These are phyloP conservation scores for Phlebopus sp. DNA, from an alignment of 1,284 basidiomycete genomes.

Conservation along the genomic window DNA sequence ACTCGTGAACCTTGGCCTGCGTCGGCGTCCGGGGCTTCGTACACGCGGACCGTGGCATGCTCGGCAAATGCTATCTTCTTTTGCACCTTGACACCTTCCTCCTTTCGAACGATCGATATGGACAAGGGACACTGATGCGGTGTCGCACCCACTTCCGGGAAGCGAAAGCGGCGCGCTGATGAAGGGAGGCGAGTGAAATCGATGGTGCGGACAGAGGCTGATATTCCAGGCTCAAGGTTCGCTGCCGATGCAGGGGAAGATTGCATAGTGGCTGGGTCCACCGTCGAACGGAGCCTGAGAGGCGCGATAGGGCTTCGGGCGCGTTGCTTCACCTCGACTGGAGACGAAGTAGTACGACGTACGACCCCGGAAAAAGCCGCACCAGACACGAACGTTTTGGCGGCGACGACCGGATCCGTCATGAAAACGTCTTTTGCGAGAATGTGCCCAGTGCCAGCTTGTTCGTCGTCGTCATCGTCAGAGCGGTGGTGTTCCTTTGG, in stretches of 20 bases:
- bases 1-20: background rate
- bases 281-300: background rate
- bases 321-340: no score
- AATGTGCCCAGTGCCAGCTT: no score
- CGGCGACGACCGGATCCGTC: no score
- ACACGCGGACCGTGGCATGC: conserved; percentile 25
- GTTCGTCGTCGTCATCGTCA: background rate
- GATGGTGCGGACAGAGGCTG: conserved; percentile 19
- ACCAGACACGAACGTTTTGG: no score
- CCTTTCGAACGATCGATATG: conserved; percentile 10
- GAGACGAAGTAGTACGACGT: no score
- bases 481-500: background rate
- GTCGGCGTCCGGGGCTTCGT: conserved; percentile 8
- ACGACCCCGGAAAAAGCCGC: no score
- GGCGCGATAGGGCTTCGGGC: no score
- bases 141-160: conserved; percentile 3
- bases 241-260: background rate
- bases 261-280: no score
- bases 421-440: no score
- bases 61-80: conserved; percentile 31
- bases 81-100: conserved; percentile 19
- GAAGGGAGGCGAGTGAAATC: conserved; percentile 28
- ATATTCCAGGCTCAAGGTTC: background rate
- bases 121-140: background rate
- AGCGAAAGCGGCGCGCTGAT: conserved; percentile 11